These are phyloP conservation scores for Penicillium odoratum DNA, from an alignment of 495 filamentous ascomycete species.

Conservation along the genomic window DNA sequence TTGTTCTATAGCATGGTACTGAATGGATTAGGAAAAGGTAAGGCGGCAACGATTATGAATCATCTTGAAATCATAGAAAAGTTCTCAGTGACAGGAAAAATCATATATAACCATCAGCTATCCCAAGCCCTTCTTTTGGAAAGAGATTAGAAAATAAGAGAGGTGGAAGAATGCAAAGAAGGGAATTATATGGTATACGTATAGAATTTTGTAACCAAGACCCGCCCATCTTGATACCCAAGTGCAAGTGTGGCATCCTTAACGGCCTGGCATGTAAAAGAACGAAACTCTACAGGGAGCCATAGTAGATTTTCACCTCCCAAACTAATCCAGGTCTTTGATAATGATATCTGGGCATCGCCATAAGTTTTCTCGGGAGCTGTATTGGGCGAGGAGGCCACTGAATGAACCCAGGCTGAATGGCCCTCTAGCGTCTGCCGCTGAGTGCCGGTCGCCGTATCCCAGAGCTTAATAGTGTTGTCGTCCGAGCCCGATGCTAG, in stretches of 20 bases:
- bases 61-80: no score
- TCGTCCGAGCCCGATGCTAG: constrained; percentile 22
- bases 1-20: no score
- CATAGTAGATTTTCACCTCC: constrained; percentile 20
- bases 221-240: constrained; percentile 3
- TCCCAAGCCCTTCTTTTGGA: no score
- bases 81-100: no score
- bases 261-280: constrained; percentile 10
- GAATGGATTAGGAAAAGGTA: no score
- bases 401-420: no score
- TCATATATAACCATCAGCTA: no score
- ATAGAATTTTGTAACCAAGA: constrained; percentile 1
- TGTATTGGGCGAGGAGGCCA: no score
- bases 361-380: no score
- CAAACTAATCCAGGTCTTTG: constrained; percentile 14
- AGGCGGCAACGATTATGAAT: no score
- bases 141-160: no score
- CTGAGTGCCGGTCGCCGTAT: constrained; percentile 4
- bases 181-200: not conserved
- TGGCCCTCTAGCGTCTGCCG: not conserved
- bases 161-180: no score
- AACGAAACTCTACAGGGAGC: constrained; percentile 19
- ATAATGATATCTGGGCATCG: constrained; percentile 4
- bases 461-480: constrained; percentile 10
- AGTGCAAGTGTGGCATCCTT: constrained; percentile 18